These are phyloP conservation scores for Annulohypoxylon nitens DNA, from an alignment of 495 filamentous ascomycete genomes.

Conservation along the genomic window DNA sequence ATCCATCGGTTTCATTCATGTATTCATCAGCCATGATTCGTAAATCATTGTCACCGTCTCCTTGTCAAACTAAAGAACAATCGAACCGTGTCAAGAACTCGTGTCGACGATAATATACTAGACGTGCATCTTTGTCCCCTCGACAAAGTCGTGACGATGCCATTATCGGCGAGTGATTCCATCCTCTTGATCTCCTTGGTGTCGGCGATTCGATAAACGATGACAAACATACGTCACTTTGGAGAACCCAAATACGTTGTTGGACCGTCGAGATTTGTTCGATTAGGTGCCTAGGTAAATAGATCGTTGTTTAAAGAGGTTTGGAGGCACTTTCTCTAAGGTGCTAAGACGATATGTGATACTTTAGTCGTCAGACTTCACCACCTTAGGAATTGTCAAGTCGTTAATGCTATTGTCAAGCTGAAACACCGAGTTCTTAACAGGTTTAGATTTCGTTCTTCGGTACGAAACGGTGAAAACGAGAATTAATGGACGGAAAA, in stretches of 20 bases:
- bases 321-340: conserved; percentile 6
- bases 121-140: conserved; percentile 22
- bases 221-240: background rate
- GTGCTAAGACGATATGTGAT: background rate
- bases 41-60: conserved; percentile 39
- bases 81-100: conserved; percentile 23
- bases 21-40: conserved; percentile 48
- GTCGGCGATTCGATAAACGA: background rate
- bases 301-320: background rate
- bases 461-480: conserved; percentile 20
- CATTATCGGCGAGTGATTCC: conserved; percentile 9
- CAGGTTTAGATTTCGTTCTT: conserved; percentile 18
- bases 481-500: conserved; percentile 33
- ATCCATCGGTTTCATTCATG: conserved; percentile 39
- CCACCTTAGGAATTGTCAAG: conserved; percentile 10
- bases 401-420: conserved; percentile 23
- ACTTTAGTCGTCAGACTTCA: background rate
- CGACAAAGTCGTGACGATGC: conserved; percentile 7
- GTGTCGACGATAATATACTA: conserved; percentile 20
- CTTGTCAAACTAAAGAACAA: conserved; percentile 25
- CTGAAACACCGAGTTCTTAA: conserved; percentile 19
- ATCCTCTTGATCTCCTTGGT: background rate
- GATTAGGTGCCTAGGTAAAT: background rate
- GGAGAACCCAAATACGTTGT: conserved; percentile 4
- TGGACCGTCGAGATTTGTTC: conserved; percentile 4